Conservation (phyloP, 495 filamentous ascomycete species). For the Penicillium pancosmium region DNA sequence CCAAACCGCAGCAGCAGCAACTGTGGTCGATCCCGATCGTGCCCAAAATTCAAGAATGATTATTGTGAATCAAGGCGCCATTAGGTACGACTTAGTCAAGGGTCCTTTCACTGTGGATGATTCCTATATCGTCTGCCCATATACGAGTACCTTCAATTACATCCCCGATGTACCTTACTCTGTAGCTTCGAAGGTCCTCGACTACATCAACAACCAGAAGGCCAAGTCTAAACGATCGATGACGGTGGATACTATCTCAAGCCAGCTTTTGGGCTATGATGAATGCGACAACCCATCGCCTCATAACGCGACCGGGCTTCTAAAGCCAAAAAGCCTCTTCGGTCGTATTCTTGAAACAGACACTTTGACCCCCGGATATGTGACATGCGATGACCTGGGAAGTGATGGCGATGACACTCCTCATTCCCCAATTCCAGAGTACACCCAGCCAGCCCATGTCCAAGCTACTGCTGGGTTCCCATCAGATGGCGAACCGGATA, state of each 20-base stretch:
- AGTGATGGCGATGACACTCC: conserved; percentile 20
- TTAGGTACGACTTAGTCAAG: conserved; percentile 43
- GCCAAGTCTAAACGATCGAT: conserved; percentile 10
- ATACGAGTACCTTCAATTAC: conserved; percentile 34
- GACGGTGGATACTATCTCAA: conserved; percentile 11
- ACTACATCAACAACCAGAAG: conserved; percentile 4
- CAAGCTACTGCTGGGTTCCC: conserved; percentile 14
- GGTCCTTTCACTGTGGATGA: conserved; percentile 43
- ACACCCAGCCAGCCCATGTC: background rate
- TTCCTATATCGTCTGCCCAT: conserved; percentile 43
- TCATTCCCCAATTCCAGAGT: conserved; percentile 11
- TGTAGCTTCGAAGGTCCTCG: conserved; percentile 35
- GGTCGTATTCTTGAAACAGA: conserved; percentile 8
- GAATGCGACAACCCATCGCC: conserved; percentile 12
- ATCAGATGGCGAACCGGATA: conserved; percentile 5
- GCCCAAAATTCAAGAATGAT: conserved; percentile 33
- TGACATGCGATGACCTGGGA: conserved; percentile 16
- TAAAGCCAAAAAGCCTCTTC: conserved; percentile 10
- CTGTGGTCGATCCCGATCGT: conserved; percentile 28
- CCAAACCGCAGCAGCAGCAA: conserved; percentile 29
- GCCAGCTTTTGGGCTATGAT: conserved; percentile 12
- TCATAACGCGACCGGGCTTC: conserved; percentile 5
- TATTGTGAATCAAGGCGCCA: conserved; percentile 38
- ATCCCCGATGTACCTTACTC: conserved; percentile 39
- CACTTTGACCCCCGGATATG: conserved; percentile 8